phyloP scores from a whole-genome alignment of 176 grass and related monocot species.

The Ensete ventricosum region DNA sequence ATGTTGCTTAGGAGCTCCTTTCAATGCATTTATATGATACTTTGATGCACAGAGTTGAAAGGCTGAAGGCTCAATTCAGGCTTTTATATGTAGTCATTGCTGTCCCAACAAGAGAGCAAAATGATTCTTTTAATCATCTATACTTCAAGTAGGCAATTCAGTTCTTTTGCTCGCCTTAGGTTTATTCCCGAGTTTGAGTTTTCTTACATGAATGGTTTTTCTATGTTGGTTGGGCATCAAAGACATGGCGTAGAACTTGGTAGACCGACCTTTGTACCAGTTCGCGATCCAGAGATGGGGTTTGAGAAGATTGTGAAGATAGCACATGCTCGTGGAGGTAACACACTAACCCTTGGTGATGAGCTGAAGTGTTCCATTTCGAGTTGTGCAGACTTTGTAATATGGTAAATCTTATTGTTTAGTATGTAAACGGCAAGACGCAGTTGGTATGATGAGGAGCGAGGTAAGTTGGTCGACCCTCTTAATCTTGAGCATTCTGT shows the following conservation, averaged over 20 bases:
- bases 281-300: slow-evolving; percentile 63
- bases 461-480: slow-evolving; percentile 33
- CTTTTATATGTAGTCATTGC: slow-evolving; percentile 54
- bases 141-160: slow-evolving; percentile 50
- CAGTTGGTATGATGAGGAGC: slow-evolving; percentile 42
- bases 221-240: slow-evolving; percentile 15
- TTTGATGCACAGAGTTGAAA: slow-evolving; percentile 39
- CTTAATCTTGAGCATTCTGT: neutral
- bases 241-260: slow-evolving; percentile 65
- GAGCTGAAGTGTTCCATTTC: neutral
- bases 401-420: slow-evolving; percentile 11
- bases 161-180: neutral
- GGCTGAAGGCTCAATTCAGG: slow-evolving; percentile 67
- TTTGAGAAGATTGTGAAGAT: slow-evolving; percentile 89
- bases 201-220: neutral
- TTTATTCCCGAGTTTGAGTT: slow-evolving; percentile 6
- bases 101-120: slow-evolving; percentile 57
- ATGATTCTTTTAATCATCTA: slow-evolving; percentile 57
- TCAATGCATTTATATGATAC: slow-evolving; percentile 8
- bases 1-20: neutral
- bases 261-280: slow-evolving; percentile 61
- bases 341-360: slow-evolving; percentile 9
- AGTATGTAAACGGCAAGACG: slow-evolving; percentile 78
- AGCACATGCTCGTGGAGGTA: slow-evolving; percentile 76
- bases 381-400: neutral